These are phyloP conservation scores for Sugiyamaella mastotermitis DNA, from an alignment of 805 yeast species.

Conservation along the genomic window DNA sequence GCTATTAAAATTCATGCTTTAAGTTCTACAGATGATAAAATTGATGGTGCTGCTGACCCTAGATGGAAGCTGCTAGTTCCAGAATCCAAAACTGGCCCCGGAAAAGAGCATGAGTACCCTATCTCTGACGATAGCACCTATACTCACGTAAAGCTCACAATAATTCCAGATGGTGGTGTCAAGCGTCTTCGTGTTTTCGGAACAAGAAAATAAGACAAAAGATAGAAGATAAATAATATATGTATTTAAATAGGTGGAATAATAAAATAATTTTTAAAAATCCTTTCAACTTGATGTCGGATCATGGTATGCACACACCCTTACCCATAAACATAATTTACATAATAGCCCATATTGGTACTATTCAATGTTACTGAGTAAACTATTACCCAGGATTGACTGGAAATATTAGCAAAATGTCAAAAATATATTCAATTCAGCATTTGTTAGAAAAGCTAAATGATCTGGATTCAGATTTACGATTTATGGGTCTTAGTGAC, in stretches of 20 bases:
- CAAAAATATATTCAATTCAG: constrained; percentile 6
- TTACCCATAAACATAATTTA: too few species aligned
- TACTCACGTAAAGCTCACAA: constrained; percentile 71
- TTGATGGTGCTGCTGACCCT: constrained; percentile 34
- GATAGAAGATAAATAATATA: constrained; percentile 4
- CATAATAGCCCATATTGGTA: too few species aligned
- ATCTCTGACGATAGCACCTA: constrained; percentile 32
- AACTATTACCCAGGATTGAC: too few species aligned
- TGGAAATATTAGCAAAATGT: too few species aligned
- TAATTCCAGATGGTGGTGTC: constrained; percentile 96
- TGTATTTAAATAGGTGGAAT: neutral
- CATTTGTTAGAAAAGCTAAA: constrained; percentile 17
- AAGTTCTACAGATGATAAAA: constrained; percentile 29
- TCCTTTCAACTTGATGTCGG: neutral
- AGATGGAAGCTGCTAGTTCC: constrained; percentile 64
- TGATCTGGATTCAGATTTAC: constrained; percentile 59
- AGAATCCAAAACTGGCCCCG: constrained; percentile 74
- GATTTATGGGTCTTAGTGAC: constrained; percentile 83
- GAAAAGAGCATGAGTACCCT: constrained; percentile 60
- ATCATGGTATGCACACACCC: too few species aligned
- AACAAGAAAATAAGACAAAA: constrained; percentile 9
- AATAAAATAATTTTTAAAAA: neutral
- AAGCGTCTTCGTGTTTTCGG: constrained; percentile 87
- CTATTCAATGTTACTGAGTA: too few species aligned
- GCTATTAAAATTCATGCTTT: constrained; percentile 63